Percentiles rank a stretch among this genome's conserved stretches.
These are phyloP conservation scores for Paramecium sonneborni DNA, from an alignment of 73 alveolate species.

Conservation along the genomic window DNA sequence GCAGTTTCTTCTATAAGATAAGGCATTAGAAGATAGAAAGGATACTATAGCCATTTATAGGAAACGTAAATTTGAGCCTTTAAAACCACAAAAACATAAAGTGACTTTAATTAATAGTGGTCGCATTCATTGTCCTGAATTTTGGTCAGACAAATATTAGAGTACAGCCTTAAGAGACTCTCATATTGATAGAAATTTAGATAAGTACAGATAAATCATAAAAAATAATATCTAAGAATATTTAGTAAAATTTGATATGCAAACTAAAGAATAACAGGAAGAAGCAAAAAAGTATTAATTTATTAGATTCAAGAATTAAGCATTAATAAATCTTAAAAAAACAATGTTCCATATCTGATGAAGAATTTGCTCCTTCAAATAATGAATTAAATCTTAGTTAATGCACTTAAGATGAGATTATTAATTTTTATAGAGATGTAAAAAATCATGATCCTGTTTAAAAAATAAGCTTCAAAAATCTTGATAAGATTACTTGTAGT, in stretches of 20 bases:
- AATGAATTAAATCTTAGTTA: not conserved
- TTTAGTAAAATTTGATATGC: not conserved
- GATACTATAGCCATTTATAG: slow-evolving; percentile 46
- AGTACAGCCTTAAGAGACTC: slow-evolving; percentile 17
- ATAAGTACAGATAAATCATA: not conserved
- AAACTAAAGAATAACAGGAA: not conserved
- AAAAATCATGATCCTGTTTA: not conserved
- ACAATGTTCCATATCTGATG: slow-evolving; percentile 6
- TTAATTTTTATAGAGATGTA: not conserved
- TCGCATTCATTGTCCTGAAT: not conserved
- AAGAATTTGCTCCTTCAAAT: not conserved
- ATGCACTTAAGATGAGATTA: slow-evolving; percentile 2
- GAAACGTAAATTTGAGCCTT: slow-evolving; percentile 1
- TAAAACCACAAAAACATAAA: not conserved
- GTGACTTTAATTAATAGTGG: not conserved
- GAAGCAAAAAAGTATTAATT: not conserved
- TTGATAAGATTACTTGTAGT: not conserved
- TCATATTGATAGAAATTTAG: not conserved
- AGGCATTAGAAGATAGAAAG: not conserved
- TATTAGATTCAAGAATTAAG: not conserved
- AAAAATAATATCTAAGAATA: not conserved
- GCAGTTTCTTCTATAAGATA: slow-evolving; percentile 19
- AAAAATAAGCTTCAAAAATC: not conserved
- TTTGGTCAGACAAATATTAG: slow-evolving; percentile 46
- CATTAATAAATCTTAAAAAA: not conserved